phyloP scores from a whole-genome alignment of 176 grass and related monocot genomes.

The sorghum (Sorghum bicolor) region DNA sequence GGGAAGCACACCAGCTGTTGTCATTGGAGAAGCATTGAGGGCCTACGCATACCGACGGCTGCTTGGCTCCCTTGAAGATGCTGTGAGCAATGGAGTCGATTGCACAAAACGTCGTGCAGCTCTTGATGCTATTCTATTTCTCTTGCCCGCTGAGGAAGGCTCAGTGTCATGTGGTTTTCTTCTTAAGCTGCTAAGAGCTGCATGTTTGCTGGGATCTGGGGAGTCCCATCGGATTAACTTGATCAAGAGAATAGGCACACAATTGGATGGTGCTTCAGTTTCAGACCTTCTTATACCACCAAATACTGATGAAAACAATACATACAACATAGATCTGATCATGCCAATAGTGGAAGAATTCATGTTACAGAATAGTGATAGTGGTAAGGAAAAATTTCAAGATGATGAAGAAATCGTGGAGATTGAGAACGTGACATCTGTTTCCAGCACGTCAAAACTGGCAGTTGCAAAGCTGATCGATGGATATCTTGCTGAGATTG shows the following conservation, averaged over 20 bases:
- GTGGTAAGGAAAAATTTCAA: slow-evolving; percentile 26
- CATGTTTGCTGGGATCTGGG: slow-evolving; percentile 62
- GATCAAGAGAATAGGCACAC: slow-evolving; percentile 66
- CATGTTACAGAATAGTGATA: slow-evolving; percentile 36
- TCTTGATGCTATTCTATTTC: slow-evolving; percentile 63
- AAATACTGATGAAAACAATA: slow-evolving; percentile 9
- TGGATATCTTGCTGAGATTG: slow-evolving; percentile 86
- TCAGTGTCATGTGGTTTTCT: slow-evolving; percentile 86
- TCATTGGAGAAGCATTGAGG: slow-evolving; percentile 89
- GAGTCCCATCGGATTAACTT: slow-evolving; percentile 42
- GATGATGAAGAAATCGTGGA: slow-evolving; percentile 69
- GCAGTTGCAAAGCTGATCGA: slow-evolving; percentile 80
- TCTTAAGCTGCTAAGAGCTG: slow-evolving; percentile 75
- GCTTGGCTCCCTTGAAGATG: slow-evolving; percentile 61
- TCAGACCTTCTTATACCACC: slow-evolving; percentile 71
- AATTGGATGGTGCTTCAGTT: slow-evolving; percentile 88
- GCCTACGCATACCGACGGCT: slow-evolving; percentile 69
- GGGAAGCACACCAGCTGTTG: slow-evolving; percentile 41
- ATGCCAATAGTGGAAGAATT: slow-evolving; percentile 72
- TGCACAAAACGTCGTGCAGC: slow-evolving; percentile 32
- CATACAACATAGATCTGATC: slow-evolving; percentile 67
- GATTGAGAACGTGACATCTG: slow-evolving; percentile 41
- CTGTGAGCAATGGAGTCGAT: slow-evolving; percentile 54
- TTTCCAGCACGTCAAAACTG: slow-evolving; percentile 49
- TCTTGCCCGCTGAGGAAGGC: slow-evolving; percentile 62